A percentile compares a stretch with the other conserved stretches of the same genome.
These are phyloP conservation scores for Arctium lappa DNA, from an alignment of 129 eudicot genomes.

Conservation along the genomic window DNA sequence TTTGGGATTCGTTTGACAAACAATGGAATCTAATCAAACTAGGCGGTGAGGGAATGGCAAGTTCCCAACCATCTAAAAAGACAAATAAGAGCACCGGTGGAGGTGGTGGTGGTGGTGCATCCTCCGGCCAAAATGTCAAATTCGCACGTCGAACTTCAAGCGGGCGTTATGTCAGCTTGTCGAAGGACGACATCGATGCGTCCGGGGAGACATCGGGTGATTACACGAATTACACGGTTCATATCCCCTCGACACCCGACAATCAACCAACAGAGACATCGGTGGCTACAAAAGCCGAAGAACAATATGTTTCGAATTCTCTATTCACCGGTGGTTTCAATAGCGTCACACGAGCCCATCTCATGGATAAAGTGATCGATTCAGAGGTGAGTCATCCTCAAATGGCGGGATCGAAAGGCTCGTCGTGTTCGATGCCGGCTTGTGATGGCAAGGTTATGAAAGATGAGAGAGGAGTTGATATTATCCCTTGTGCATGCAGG, in stretches of 20 bases:
- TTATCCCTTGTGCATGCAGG: constrained; percentile 89
- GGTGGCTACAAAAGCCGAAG: constrained; percentile 85
- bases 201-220: constrained; percentile 62
- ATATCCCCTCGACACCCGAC: constrained; percentile 70
- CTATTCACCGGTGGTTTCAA: constrained; percentile 89
- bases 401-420: constrained; percentile 71
- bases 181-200: constrained; percentile 64
- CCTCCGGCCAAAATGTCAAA: constrained; percentile 58
- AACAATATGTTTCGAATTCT: constrained; percentile 81
- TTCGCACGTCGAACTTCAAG: constrained; percentile 84
- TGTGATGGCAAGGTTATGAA: constrained; percentile 84
- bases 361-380: constrained; percentile 84
- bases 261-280: constrained; percentile 69
- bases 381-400: constrained; percentile 69
- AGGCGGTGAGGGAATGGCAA: constrained; percentile 42
- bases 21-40: constrained; percentile 8
- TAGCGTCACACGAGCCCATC: constrained; percentile 85
- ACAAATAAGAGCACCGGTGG: constrained; percentile 34
- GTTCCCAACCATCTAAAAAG: constrained; percentile 59
- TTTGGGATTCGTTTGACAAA: background rate
- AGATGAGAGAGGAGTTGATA: constrained; percentile 71
- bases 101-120: background rate
- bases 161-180: constrained; percentile 74
- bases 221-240: constrained; percentile 83
- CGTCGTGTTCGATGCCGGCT: constrained; percentile 66